A percentile compares a stretch with the other conserved stretches of the same genome.
Conservation (phyloP, 2,329 filamentous ascomycete genomes). For the Apiospora phragmitis region DNA sequence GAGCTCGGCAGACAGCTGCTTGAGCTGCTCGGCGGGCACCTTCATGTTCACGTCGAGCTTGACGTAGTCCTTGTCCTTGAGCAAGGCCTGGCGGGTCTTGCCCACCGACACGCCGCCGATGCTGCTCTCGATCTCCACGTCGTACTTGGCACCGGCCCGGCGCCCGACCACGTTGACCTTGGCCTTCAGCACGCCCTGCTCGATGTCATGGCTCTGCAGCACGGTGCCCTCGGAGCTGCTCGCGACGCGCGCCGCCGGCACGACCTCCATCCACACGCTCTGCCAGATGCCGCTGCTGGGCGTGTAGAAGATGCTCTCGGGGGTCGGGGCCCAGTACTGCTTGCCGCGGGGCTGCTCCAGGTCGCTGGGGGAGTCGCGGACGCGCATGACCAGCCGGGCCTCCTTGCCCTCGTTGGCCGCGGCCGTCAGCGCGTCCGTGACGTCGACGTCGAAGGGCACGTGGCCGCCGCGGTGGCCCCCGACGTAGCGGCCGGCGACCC, state of each 20-base stretch:
- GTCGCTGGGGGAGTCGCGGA: slow-evolving; percentile 65
- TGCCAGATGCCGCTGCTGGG: slow-evolving; percentile 61
- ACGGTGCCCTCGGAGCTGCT: slow-evolving; percentile 60
- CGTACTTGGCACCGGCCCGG: slow-evolving; percentile 44
- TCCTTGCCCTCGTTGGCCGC: slow-evolving; percentile 30
- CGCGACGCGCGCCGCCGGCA: slow-evolving; percentile 52
- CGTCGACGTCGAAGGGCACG: slow-evolving; percentile 58
- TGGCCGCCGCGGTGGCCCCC: slow-evolving; percentile 60
- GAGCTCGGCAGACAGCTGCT: slow-evolving; percentile 39
- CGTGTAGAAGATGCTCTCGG: slow-evolving; percentile 61
- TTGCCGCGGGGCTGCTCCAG: slow-evolving; percentile 67
- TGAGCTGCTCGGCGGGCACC: slow-evolving; percentile 42
- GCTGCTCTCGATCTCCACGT: slow-evolving; percentile 54
- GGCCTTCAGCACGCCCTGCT: slow-evolving; percentile 50
- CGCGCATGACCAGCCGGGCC: slow-evolving; percentile 53
- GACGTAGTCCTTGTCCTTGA: slow-evolving; percentile 49
- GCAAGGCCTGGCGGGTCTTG: slow-evolving; percentile 43
- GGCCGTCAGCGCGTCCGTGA: slow-evolving; percentile 47
- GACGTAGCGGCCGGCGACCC: slow-evolving; percentile 53
- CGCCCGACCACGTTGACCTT: slow-evolving; percentile 51
- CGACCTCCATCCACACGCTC: slow-evolving; percentile 56
- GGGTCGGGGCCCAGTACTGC: slow-evolving; percentile 64
- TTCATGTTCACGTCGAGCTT: slow-evolving; percentile 49
- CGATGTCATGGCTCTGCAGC: slow-evolving; percentile 54
- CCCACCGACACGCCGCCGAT: slow-evolving; percentile 50